Percentiles rank a stretch among this genome's conserved stretches.
Evolutionary conservation across 2,329 filamentous ascomycete genomes (phyloP).

Genomic region (Talaromyces sp.): DNA sequence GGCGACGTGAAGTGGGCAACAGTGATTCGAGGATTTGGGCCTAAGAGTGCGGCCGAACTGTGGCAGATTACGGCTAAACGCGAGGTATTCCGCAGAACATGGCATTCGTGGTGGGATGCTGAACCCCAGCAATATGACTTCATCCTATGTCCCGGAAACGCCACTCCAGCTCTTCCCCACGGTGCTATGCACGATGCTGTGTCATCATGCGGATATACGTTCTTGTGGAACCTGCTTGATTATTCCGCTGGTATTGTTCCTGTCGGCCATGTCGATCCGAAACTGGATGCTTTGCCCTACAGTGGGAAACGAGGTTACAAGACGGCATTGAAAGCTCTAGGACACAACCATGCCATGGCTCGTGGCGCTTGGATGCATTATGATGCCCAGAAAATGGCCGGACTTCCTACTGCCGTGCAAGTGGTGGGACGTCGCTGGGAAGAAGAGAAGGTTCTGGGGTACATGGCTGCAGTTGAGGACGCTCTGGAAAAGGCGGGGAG

Average conservation of each 20-base stretch:
- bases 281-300: slow-evolving; percentile 58
- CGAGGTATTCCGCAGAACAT: slow-evolving; percentile 70
- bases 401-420: slow-evolving; percentile 80
- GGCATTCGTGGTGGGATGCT: slow-evolving; percentile 80
- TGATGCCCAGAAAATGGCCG: slow-evolving; percentile 75
- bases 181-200: slow-evolving; percentile 80
- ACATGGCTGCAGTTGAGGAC: slow-evolving; percentile 74
- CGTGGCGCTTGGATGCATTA: slow-evolving; percentile 82
- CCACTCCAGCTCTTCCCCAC: slow-evolving; percentile 82
- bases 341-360: slow-evolving; percentile 69
- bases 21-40: slow-evolving; percentile 66
- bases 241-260: slow-evolving; percentile 80
- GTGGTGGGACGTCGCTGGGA: slow-evolving; percentile 73
- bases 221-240: slow-evolving; percentile 88
- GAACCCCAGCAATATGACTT: slow-evolving; percentile 68
- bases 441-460: slow-evolving; percentile 79
- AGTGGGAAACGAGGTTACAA: slow-evolving; percentile 41
- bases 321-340: slow-evolving; percentile 30
- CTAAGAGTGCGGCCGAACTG: slow-evolving; percentile 69
- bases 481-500: slow-evolving; percentile 53
- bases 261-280: slow-evolving; percentile 72
- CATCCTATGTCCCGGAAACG: slow-evolving; percentile 78
- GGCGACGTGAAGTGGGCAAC: slow-evolving; percentile 73
- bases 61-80: slow-evolving; percentile 75
- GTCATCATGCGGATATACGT: slow-evolving; percentile 85